A percentile compares a stretch with the other conserved stretches of the same genome.
These are phyloP conservation scores for Clavispora carvajalis DNA, from an alignment of 805 yeast genomes.

Conservation along the genomic window DNA sequence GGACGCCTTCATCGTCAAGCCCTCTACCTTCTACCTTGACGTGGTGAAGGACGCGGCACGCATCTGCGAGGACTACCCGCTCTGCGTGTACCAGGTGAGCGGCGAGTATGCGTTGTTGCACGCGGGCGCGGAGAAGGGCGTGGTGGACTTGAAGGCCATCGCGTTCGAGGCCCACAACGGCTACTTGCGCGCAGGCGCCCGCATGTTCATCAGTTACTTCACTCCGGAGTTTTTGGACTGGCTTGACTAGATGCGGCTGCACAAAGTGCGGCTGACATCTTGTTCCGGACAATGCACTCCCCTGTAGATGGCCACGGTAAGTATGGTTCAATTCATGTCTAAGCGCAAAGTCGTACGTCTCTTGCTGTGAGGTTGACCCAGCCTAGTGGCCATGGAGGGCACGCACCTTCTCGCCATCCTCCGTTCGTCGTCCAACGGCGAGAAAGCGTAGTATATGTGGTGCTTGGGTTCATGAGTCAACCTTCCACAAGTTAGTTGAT, in stretches of 20 bases:
- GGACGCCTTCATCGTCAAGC: slow-evolving; percentile 93
- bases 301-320: too few species aligned
- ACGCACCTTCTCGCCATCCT: too few species aligned
- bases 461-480: too few species aligned
- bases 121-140: slow-evolving; percentile 96
- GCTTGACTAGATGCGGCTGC: slow-evolving; percentile 59
- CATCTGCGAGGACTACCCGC: slow-evolving; percentile 77
- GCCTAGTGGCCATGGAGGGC: too few species aligned
- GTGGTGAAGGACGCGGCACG: slow-evolving; percentile 83
- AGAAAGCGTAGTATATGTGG: too few species aligned
- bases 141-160: slow-evolving; percentile 76
- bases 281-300: too few species aligned
- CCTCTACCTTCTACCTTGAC: slow-evolving; percentile 92
- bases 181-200: slow-evolving; percentile 92
- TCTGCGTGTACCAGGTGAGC: slow-evolving; percentile 93
- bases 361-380: too few species aligned
- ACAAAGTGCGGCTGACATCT: too few species aligned
- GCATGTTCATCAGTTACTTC: slow-evolving; percentile 83
- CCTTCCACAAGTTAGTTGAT: too few species aligned
- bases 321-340: too few species aligned
- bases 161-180: slow-evolving; percentile 90
- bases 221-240: slow-evolving; percentile 95
- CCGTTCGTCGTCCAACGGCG: too few species aligned
- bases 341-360: too few species aligned
- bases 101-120: slow-evolving; percentile 98